A percentile compares a stretch with the other conserved stretches of the same genome.
Conservation (phyloP, 1,284 basidiomycete species). For the Stereum hirsutum region DNA sequence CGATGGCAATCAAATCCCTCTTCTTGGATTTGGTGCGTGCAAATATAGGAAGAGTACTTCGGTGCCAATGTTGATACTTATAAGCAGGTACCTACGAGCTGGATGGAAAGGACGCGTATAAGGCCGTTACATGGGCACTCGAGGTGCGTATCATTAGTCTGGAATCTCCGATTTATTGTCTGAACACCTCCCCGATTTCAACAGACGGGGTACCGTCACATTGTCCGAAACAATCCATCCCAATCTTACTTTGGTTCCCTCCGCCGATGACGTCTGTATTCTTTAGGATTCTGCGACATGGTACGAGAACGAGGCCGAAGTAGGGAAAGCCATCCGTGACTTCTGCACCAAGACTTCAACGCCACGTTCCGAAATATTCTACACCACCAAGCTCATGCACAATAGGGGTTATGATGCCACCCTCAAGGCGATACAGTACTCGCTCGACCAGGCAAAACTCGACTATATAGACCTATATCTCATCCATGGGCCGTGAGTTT, state of each 20-base stretch:
- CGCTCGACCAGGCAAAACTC: slow-evolving; percentile 42
- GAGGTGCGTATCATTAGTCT: slow-evolving; percentile 29
- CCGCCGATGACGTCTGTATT: slow-evolving; percentile 7
- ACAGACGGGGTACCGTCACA: slow-evolving; percentile 57
- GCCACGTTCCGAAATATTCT: slow-evolving; percentile 52
- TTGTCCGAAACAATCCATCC: slow-evolving; percentile 32
- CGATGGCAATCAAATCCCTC: slow-evolving; percentile 55
- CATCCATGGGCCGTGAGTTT: slow-evolving; percentile 61
- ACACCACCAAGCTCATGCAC: slow-evolving; percentile 59
- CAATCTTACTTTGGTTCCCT: not conserved
- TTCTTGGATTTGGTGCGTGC: slow-evolving; percentile 51
- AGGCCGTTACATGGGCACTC: slow-evolving; percentile 51
- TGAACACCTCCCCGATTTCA: slow-evolving; percentile 4
- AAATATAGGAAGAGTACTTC: not conserved
- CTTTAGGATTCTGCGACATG: slow-evolving; percentile 46
- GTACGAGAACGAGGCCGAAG: slow-evolving; percentile 65
- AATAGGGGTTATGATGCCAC: slow-evolving; percentile 46
- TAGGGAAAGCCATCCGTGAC: slow-evolving; percentile 50
- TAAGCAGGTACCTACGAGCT: slow-evolving; percentile 58
- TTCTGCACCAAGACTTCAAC: slow-evolving; percentile 37
- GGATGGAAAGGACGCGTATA: slow-evolving; percentile 44
- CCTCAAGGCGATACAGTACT: slow-evolving; percentile 40
- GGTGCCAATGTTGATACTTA: not conserved
- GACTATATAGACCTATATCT: slow-evolving; percentile 65
- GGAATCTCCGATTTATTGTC: not conserved